phyloP scores from a whole-genome alignment of 1,284 basidiomycete species.

The Golubevia pallescens region DNA sequence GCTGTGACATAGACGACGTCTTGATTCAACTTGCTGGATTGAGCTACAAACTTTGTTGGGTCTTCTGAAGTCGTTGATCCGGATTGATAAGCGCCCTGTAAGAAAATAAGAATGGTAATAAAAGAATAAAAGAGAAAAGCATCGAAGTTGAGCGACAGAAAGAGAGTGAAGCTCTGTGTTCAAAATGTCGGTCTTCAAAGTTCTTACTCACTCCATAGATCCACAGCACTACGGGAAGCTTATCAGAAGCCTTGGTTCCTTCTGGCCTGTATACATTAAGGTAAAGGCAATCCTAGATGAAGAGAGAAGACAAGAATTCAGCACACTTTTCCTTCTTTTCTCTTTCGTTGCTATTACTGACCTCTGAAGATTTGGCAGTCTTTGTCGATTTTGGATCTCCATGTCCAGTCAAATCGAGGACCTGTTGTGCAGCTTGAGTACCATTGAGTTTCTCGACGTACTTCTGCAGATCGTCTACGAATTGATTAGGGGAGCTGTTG shows the following conservation, averaged over 20 bases:
- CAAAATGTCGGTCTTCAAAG: too few species aligned
- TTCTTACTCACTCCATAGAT: constrained; percentile 1
- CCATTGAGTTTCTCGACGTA: too few species aligned
- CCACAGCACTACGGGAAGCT: constrained; percentile 3
- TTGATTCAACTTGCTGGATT: background rate
- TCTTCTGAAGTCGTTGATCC: background rate
- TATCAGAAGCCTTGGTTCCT: background rate
- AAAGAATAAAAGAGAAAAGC: background rate
- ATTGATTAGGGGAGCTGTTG: too few species aligned
- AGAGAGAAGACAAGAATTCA: too few species aligned
- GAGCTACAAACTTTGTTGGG: background rate
- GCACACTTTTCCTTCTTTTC: too few species aligned
- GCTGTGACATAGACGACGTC: background rate
- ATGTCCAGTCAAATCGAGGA: too few species aligned
- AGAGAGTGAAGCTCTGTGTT: too few species aligned
- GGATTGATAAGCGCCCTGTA: background rate
- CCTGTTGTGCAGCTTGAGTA: too few species aligned
- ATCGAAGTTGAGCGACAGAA: too few species aligned
- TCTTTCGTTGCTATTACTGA: too few species aligned
- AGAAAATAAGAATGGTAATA: background rate
- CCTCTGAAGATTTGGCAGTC: too few species aligned
- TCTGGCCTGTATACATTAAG: constrained; percentile 3
- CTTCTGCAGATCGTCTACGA: background rate
- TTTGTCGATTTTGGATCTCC: too few species aligned
- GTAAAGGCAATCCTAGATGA: constrained; percentile 26